Conservation (phyloP, 805 yeast species). For the Candida hispaniensis region DNA sequence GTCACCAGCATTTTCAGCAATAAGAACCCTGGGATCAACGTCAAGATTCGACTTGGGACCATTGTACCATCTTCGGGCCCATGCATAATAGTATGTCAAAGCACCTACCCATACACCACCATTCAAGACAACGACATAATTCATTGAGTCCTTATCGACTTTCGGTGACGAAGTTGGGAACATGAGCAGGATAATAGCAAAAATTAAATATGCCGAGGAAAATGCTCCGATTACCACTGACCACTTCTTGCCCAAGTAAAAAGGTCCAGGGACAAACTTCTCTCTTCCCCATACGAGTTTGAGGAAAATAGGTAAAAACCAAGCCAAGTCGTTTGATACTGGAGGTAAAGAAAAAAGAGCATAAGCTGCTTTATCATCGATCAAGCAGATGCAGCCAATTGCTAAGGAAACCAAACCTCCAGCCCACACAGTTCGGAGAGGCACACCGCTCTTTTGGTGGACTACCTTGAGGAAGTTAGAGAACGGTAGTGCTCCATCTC, state of each 20-base stretch:
- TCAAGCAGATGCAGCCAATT: constrained; percentile 48
- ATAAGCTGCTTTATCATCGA: constrained; percentile 48
- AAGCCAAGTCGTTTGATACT: constrained; percentile 52
- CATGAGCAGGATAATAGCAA: constrained; percentile 47
- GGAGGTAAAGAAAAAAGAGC: constrained; percentile 59
- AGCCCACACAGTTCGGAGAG: constrained; percentile 51
- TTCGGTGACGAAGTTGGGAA: constrained; percentile 40
- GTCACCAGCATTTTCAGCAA: too few species aligned
- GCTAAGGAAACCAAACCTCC: constrained; percentile 41
- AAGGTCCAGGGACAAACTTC: constrained; percentile 53
- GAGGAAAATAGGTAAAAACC: constrained; percentile 51
- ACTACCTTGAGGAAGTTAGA: constrained; percentile 47
- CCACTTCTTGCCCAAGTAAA: constrained; percentile 44
- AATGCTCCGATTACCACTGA: constrained; percentile 38
- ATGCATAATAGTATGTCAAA: constrained; percentile 39
- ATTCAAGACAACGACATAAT: constrained; percentile 56
- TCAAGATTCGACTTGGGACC: constrained; percentile 39
- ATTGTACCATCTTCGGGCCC: constrained; percentile 43
- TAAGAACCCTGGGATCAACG: constrained; percentile 9
- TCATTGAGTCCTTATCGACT: constrained; percentile 40
- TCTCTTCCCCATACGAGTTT: constrained; percentile 39
- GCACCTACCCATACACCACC: constrained; percentile 50
- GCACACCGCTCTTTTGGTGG: constrained; percentile 46
- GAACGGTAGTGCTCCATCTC: constrained; percentile 67
- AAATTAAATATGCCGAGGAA: constrained; percentile 41